Conservation (phyloP, 352 stramenopile genomes). For the Phytophthora pistaciae region DNA sequence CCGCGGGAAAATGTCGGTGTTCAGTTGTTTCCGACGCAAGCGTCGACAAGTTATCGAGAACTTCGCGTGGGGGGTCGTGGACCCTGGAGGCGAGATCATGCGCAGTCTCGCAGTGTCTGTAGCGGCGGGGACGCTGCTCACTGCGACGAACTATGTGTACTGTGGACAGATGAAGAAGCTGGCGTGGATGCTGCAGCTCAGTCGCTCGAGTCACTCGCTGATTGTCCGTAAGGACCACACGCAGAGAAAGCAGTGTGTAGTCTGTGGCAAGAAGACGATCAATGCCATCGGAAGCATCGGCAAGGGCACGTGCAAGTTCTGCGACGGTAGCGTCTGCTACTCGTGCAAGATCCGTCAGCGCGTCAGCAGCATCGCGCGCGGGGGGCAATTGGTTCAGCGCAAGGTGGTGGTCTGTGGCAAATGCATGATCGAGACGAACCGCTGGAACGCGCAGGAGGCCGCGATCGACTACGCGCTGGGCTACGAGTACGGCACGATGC, state of each 20-base stretch:
- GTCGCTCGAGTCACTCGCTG: neutral
- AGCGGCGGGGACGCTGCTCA: constrained; percentile 36
- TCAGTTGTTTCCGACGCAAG: constrained; percentile 51
- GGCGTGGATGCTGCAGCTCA: constrained; percentile 44
- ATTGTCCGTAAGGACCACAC: neutral
- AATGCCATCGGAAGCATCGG: constrained; percentile 28
- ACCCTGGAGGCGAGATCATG: constrained; percentile 40
- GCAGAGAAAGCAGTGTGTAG: constrained; percentile 24
- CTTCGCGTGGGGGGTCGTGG: constrained; percentile 38
- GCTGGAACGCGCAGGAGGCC: constrained; percentile 37
- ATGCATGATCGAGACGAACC: constrained; percentile 45
- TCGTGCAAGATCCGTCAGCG: constrained; percentile 50
- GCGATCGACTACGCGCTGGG: constrained; percentile 29
- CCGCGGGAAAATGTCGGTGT: constrained; percentile 50
- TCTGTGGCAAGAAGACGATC: constrained; percentile 38
- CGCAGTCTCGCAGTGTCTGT: constrained; percentile 36
- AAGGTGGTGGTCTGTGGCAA: constrained; percentile 46
- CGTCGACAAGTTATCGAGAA: constrained; percentile 44
- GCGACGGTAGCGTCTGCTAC: constrained; percentile 41
- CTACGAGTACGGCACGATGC: constrained; percentile 14
- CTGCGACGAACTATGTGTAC: constrained; percentile 41
- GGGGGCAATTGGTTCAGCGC: constrained; percentile 38
- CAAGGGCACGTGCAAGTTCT: constrained; percentile 42
- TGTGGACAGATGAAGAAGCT: constrained; percentile 70
- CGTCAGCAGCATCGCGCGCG: constrained; percentile 45